Conservation (phyloP, 495 filamentous ascomycete genomes). For the Xylaria intraflava region DNA sequence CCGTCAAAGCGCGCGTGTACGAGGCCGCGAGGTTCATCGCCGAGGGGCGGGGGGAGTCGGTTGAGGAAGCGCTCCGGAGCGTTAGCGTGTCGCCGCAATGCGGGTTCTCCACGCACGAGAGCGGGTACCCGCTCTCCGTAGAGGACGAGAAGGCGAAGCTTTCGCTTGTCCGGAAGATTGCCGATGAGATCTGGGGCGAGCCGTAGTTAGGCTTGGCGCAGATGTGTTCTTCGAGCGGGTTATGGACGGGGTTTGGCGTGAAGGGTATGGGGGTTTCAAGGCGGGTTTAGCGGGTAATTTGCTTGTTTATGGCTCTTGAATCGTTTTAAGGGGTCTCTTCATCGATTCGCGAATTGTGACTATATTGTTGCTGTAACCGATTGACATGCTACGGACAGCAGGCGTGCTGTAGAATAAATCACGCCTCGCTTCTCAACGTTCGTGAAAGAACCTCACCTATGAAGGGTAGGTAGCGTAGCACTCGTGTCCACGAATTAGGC, state of each 20-base stretch:
- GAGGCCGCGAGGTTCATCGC: conserved; percentile 67
- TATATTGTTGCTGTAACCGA: too few species aligned
- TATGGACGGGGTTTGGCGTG: background rate
- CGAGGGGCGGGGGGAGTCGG: conserved; percentile 54
- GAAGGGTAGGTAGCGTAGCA: too few species aligned
- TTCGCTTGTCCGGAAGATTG: conserved; percentile 59
- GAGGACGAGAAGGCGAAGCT: conserved; percentile 68
- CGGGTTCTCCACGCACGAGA: conserved; percentile 68
- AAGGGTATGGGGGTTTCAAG: background rate
- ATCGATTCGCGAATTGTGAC: too few species aligned
- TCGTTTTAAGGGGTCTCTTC: too few species aligned
- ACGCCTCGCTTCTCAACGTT: too few species aligned
- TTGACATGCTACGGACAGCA: too few species aligned
- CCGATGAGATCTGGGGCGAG: conserved; percentile 65
- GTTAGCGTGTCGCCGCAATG: conserved; percentile 71
- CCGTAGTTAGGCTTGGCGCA: too few species aligned
- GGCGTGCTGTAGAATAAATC: too few species aligned
- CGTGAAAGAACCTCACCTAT: too few species aligned
- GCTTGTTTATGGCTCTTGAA: too few species aligned
- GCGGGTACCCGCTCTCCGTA: conserved; percentile 57
- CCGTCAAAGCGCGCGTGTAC: conserved; percentile 61
- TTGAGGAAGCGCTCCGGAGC: conserved; percentile 61
- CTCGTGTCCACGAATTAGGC: too few species aligned
- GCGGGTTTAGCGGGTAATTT: background rate
- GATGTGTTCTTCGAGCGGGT: background rate